phyloP scores from a whole-genome alignment of 768 basidiomycete genomes.

The Podaxis sp. region DNA sequence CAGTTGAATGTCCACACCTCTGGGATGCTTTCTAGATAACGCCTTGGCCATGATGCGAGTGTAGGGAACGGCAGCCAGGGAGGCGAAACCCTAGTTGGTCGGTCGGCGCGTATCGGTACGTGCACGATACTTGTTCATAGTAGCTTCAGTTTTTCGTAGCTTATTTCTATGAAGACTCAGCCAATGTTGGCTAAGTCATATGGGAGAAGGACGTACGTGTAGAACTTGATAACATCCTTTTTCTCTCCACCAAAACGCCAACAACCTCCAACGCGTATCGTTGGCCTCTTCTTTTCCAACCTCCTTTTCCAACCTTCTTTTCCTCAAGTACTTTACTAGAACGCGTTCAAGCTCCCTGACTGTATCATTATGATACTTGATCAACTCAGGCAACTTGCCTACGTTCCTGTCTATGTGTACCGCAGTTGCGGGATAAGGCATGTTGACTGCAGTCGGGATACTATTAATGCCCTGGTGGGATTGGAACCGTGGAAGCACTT shows the following conservation, averaged over 20 bases:
- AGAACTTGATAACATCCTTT: slow-evolving; percentile 58
- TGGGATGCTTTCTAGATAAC: slow-evolving; percentile 51
- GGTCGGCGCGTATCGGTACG: slow-evolving; percentile 54
- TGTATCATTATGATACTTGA: slow-evolving; percentile 73
- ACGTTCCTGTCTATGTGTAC: slow-evolving; percentile 70
- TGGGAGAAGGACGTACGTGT: slow-evolving; percentile 14
- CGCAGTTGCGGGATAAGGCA: slow-evolving; percentile 70
- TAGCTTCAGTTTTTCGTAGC: slow-evolving; percentile 43
- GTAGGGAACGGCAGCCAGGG: slow-evolving; percentile 65
- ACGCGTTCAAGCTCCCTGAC: slow-evolving; percentile 73
- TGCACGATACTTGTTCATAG: slow-evolving; percentile 54
- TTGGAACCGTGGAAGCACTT: slow-evolving; percentile 62
- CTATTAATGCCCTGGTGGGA: slow-evolving; percentile 65
- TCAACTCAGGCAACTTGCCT: slow-evolving; percentile 70
- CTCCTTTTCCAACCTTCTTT: slow-evolving; percentile 58
- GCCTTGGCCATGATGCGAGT: slow-evolving; percentile 67
- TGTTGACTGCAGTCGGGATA: slow-evolving; percentile 50
- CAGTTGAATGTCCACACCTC: slow-evolving; percentile 56
- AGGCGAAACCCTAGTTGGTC: slow-evolving; percentile 76
- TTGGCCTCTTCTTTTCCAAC: slow-evolving; percentile 64
- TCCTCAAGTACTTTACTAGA: slow-evolving; percentile 71
- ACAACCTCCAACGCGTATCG: slow-evolving; percentile 60
- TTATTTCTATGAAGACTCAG: slow-evolving; percentile 17
- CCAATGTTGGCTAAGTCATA: not conserved
- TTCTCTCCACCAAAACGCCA: slow-evolving; percentile 66